A percentile compares a stretch with the other conserved stretches of the same genome.
phyloP scores from a whole-genome alignment of 495 filamentous ascomycete species.

The Oleoguttula mirabilis region DNA sequence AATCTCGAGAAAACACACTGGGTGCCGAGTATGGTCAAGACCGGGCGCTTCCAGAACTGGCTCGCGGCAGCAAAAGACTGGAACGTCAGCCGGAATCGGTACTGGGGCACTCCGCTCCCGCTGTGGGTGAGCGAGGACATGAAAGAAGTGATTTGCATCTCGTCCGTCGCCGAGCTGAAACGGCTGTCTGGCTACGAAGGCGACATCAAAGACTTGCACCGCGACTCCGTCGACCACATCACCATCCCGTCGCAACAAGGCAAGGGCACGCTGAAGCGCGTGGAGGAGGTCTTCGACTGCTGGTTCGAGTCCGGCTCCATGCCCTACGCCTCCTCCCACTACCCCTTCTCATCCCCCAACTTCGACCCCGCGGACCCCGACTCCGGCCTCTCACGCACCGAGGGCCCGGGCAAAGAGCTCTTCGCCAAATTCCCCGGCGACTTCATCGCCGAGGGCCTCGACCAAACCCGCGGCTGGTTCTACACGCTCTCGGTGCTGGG shows the following conservation, averaged over 20 bases:
- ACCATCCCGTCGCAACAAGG: conserved; percentile 89
- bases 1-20: conserved; percentile 88
- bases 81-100: conserved; percentile 92
- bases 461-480: conserved; percentile 95
- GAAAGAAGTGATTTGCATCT: conserved; percentile 76
- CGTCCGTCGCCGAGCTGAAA: conserved; percentile 77
- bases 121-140: conserved; percentile 84
- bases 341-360: conserved; percentile 73
- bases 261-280: conserved; percentile 68
- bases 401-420: conserved; percentile 39
- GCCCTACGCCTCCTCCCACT: conserved; percentile 89
- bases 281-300: conserved; percentile 93
- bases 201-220: conserved; percentile 81
- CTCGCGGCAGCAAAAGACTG: conserved; percentile 88
- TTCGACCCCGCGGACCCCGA: conserved; percentile 16
- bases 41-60: conserved; percentile 79
- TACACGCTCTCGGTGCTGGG: conserved; percentile 87
- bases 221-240: conserved; percentile 90
- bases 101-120: conserved; percentile 94
- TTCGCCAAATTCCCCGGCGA: conserved; percentile 88
- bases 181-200: conserved; percentile 73
- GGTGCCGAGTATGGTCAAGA: conserved; percentile 88
- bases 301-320: conserved; percentile 94
- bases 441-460: conserved; percentile 93
- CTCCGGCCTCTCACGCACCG: conserved; percentile 11